Percentiles rank a stretch among this genome's conserved stretches.
These are phyloP conservation scores for Amanita pseudoporphyria DNA, from an alignment of 768 basidiomycete genomes.

Conservation along the genomic window DNA sequence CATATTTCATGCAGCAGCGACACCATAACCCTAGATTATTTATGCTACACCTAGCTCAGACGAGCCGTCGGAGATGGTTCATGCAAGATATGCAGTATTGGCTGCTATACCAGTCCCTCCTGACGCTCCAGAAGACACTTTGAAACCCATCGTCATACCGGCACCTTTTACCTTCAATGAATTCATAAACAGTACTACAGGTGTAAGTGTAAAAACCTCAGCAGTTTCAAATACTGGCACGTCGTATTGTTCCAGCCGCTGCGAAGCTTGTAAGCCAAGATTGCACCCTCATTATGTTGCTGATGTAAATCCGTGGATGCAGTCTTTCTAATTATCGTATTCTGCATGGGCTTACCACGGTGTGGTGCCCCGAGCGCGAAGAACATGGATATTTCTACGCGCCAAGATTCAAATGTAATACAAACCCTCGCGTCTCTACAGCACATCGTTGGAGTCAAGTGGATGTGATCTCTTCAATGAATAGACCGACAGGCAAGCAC, in stretches of 20 bases:
- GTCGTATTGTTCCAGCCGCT: slow-evolving; percentile 33
- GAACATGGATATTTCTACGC: slow-evolving; percentile 74
- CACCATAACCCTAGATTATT: slow-evolving; percentile 1
- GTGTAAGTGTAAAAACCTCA: slow-evolving; percentile 2
- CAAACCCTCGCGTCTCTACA: slow-evolving; percentile 66
- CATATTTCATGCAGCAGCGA: not conserved
- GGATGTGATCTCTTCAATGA: slow-evolving; percentile 53
- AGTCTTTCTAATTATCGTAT: slow-evolving; percentile 63
- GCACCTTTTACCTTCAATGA: slow-evolving; percentile 57
- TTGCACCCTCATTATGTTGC: not conserved
- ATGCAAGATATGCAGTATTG: slow-evolving; percentile 45
- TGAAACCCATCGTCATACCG: slow-evolving; percentile 64
- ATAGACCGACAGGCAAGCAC: slow-evolving; percentile 48
- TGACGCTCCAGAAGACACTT: slow-evolving; percentile 52
- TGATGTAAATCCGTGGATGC: not conserved
- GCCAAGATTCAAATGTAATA: slow-evolving; percentile 68
- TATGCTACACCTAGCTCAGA: slow-evolving; percentile 4
- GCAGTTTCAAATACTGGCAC: not conserved
- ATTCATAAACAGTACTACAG: slow-evolving; percentile 5
- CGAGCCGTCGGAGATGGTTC: slow-evolving; percentile 20
- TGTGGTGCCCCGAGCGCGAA: slow-evolving; percentile 76
- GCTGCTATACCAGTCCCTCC: slow-evolving; percentile 54
- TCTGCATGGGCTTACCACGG: slow-evolving; percentile 56
- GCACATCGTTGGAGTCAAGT: slow-evolving; percentile 66
- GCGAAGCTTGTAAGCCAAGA: slow-evolving; percentile 41